Evolutionary conservation across 148 eudicot genomes (phyloP).

Genomic region (Silene conica): DNA sequence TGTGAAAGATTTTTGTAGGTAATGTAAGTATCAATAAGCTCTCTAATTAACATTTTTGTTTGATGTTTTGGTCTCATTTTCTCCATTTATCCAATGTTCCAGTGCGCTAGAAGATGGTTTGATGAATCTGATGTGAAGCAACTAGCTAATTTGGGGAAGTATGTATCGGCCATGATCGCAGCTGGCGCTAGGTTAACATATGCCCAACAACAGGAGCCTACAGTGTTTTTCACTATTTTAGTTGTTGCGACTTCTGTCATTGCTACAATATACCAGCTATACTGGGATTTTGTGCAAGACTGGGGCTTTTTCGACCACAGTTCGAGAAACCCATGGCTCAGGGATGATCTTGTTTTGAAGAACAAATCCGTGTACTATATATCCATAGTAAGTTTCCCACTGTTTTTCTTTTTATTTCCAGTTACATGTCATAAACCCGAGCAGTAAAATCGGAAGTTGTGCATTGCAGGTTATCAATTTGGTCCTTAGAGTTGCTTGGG

Average conservation of each 20-base stretch:
- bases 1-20: not conserved
- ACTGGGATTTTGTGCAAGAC: slow-evolving; percentile 96
- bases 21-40: too few species aligned
- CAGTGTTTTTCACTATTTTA: slow-evolving; percentile 48
- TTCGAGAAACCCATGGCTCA: slow-evolving; percentile 70
- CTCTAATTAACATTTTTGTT: not conserved
- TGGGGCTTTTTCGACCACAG: slow-evolving; percentile 74
- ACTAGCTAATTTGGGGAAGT: slow-evolving; percentile 85
- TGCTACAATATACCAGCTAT: slow-evolving; percentile 84
- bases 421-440: slow-evolving; percentile 2
- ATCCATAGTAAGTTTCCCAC: slow-evolving; percentile 60
- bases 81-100: not conserved
- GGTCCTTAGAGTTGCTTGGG: slow-evolving; percentile 78
- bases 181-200: slow-evolving; percentile 87
- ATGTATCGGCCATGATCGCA: slow-evolving; percentile 96
- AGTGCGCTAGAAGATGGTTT: slow-evolving; percentile 95
- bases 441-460: not conserved
- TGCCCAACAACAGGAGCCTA: slow-evolving; percentile 43
- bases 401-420: not conserved
- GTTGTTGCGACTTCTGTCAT: slow-evolving; percentile 63
- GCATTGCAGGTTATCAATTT: slow-evolving; percentile 58
- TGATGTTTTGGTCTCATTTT: not conserved
- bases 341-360: slow-evolving; percentile 83
- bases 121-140: slow-evolving; percentile 59
- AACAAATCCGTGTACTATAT: slow-evolving; percentile 70